A percentile compares a stretch with the other conserved stretches of the same genome.
These are phyloP conservation scores for Aspergillus oerlinghausenensis DNA, from an alignment of 2,329 filamentous ascomycete species.

Conservation along the genomic window DNA sequence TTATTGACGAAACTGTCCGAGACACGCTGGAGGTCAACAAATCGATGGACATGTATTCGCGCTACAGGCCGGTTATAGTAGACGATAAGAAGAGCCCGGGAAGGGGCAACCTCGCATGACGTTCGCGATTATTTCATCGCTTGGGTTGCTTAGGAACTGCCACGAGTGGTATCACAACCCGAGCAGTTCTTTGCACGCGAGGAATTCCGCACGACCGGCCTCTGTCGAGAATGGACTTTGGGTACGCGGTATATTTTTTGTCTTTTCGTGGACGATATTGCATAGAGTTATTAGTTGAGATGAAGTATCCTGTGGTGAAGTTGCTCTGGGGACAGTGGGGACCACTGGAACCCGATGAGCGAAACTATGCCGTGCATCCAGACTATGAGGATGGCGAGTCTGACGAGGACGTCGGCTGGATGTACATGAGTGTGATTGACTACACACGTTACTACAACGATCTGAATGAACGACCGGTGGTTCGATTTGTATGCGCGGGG, in stretches of 20 bases:
- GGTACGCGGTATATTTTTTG: constrained; percentile 12
- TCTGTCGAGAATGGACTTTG: background rate
- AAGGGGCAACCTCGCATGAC: too few species aligned
- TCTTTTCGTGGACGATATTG: constrained; percentile 15
- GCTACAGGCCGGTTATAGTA: too few species aligned
- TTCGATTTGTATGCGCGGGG: background rate
- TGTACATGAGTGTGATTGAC: constrained; percentile 7
- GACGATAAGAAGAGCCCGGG: too few species aligned
- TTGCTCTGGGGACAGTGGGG: constrained; percentile 9
- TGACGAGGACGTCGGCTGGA: constrained; percentile 16
- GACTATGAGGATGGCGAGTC: constrained; percentile 12
- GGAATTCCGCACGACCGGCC: background rate
- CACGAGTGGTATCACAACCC: too few species aligned
- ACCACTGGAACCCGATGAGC: constrained; percentile 4
- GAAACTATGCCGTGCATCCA: constrained; percentile 11
- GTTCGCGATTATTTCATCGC: too few species aligned
- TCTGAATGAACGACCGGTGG: background rate
- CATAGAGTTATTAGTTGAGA: constrained; percentile 13
- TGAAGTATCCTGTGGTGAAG: constrained; percentile 11
- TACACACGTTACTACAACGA: too few species aligned
- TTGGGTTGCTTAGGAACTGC: too few species aligned
- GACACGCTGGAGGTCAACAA: too few species aligned
- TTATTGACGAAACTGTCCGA: too few species aligned
- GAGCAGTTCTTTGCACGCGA: background rate
- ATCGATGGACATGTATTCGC: too few species aligned